Percentiles rank a stretch among this genome's conserved stretches.
These are phyloP conservation scores for Phytopythium vexans DNA, from an alignment of 352 stramenopile genomes.

Conservation along the genomic window DNA sequence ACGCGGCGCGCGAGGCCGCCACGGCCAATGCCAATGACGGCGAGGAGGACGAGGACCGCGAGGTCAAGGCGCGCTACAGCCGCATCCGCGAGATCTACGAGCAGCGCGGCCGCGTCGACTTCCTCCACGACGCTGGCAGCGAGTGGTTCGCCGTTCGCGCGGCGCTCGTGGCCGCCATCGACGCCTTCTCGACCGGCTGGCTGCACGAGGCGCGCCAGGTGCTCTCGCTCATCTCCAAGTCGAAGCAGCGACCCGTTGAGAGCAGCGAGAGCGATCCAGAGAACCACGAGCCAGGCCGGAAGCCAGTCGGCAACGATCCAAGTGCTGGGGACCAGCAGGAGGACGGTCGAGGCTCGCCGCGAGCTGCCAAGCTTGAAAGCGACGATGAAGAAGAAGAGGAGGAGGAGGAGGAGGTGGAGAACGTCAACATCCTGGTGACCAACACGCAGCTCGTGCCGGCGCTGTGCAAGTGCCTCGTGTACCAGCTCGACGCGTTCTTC, in stretches of 20 bases:
- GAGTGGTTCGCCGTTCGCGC: conserved; percentile 68
- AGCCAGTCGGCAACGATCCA: background rate
- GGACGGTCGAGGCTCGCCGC: background rate
- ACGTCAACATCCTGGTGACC: conserved; percentile 78
- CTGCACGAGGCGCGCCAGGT: conserved; percentile 57
- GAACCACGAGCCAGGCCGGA: background rate
- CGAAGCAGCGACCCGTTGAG: background rate
- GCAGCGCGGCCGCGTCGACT: conserved; percentile 53
- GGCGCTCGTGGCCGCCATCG: conserved; percentile 69
- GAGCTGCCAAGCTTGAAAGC: background rate
- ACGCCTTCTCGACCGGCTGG: conserved; percentile 71
- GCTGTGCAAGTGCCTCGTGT: conserved; percentile 84
- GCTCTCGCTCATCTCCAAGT: conserved; percentile 40
- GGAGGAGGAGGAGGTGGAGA: conserved; percentile 32
- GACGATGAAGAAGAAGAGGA: conserved; percentile 21
- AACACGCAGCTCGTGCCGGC: conserved; percentile 79
- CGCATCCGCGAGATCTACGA: conserved; percentile 82
- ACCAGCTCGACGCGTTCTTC: conserved; percentile 72
- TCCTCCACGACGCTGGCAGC: conserved; percentile 55
- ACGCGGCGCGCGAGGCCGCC: background rate
- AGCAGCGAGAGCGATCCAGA: background rate
- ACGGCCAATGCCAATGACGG: background rate
- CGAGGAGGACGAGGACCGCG: background rate
- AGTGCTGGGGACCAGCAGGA: background rate
- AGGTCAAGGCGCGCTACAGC: conserved; percentile 37